Conservation (phyloP, 768 basidiomycete species). For the Rubroboletus pulcherrimus region DNA sequence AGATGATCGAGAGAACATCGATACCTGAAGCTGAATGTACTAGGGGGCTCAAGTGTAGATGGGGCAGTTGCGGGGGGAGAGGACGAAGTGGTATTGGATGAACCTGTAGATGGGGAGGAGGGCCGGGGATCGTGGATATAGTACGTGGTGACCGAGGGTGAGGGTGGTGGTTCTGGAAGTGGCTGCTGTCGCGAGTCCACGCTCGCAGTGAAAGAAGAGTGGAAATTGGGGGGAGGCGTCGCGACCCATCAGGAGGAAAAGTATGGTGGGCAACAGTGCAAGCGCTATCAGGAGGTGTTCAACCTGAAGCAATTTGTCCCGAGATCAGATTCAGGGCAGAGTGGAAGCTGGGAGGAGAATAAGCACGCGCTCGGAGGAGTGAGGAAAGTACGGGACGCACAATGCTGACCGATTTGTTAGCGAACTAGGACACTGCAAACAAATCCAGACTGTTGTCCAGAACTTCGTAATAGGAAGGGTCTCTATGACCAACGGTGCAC, state of each 20-base stretch:
- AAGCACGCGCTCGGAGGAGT: conserved; percentile 1
- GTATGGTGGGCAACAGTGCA: not conserved
- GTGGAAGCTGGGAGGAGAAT: conserved; percentile 19
- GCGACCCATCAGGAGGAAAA: not conserved
- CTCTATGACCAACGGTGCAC: no score
- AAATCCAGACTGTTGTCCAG: conserved; percentile 21
- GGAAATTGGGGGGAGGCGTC: not conserved
- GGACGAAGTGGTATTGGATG: no score
- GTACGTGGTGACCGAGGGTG: not conserved
- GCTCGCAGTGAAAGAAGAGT: not conserved
- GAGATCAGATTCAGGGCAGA: conserved; percentile 13
- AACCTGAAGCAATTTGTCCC: conserved; percentile 3
- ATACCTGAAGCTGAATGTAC: no score
- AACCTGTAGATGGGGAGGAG: no score
- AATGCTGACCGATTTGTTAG: conserved; percentile 40
- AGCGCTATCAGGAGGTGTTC: not conserved
- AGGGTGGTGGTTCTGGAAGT: conserved; percentile 3
- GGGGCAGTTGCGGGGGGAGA: no score
- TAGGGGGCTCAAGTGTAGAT: no score
- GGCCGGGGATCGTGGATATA: not conserved
- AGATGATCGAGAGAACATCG: no score
- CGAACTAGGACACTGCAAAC: conserved; percentile 46
- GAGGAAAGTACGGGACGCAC: conserved; percentile 12
- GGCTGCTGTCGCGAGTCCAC: conserved; percentile 4
- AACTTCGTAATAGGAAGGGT: no score